Conservation (phyloP, 192 early-diverging fungal genomes). For the Glomus cerebriforme region DNA sequence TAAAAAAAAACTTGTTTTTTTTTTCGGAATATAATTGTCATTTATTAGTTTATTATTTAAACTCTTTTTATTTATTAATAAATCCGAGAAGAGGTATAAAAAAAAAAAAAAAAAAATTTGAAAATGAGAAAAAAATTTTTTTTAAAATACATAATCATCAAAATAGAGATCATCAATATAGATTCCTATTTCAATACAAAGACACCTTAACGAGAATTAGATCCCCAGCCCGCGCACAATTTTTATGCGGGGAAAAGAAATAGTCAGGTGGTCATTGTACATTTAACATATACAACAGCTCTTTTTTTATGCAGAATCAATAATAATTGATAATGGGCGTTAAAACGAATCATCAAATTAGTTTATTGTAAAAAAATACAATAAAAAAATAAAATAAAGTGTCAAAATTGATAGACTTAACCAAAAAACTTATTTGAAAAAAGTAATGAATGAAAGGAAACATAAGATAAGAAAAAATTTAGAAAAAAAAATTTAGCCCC, state of each 20-base stretch:
- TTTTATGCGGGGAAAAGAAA: slow-evolving; percentile 27
- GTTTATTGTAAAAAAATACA: neutral
- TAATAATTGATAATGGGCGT: slow-evolving; percentile 4
- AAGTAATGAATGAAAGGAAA: neutral
- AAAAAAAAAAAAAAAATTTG: neutral
- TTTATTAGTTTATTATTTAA: neutral
- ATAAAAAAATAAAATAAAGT: too few species aligned
- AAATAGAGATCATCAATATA: slow-evolving; percentile 1
- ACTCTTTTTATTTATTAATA: neutral
- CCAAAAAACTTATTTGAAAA: neutral
- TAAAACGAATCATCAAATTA: neutral
- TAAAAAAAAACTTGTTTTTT: neutral
- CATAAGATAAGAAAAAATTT: neutral
- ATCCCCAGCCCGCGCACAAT: slow-evolving; percentile 14
- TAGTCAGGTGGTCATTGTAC: slow-evolving; percentile 20
- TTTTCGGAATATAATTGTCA: neutral
- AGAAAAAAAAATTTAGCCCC: neutral
- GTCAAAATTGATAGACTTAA: neutral
- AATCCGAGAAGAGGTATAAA: neutral
- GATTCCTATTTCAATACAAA: neutral
- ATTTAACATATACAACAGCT: neutral
- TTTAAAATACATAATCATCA: neutral
- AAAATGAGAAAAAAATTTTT: neutral
- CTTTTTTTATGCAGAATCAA: slow-evolving; percentile 13
- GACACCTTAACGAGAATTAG: slow-evolving; percentile 13